These are phyloP conservation scores for Hypoxylon trugodes DNA, from an alignment of 495 filamentous ascomycete genomes.

Conservation along the genomic window DNA sequence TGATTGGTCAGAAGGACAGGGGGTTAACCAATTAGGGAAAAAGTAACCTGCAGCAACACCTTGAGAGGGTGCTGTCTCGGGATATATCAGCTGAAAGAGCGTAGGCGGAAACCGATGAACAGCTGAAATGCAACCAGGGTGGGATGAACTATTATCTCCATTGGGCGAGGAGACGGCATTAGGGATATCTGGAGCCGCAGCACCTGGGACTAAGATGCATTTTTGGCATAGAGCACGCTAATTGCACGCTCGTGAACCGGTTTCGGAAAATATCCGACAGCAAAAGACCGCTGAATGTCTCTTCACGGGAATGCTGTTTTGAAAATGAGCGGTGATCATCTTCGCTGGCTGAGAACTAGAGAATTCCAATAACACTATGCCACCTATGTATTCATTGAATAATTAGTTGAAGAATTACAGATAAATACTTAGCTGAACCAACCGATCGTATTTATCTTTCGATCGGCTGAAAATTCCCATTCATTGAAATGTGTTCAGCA, in stretches of 20 bases:
- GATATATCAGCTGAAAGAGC: constrained; percentile 46
- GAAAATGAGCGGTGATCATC: constrained; percentile 16
- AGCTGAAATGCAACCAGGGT: constrained; percentile 44
- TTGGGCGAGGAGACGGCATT: constrained; percentile 20
- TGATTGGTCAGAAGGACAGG: constrained; percentile 37
- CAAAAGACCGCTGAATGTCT: constrained; percentile 3
- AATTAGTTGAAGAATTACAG: background rate
- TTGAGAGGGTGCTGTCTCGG: constrained; percentile 31
- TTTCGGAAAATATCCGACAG: constrained; percentile 1
- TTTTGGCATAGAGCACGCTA: constrained; percentile 8
- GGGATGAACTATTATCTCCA: constrained; percentile 40
- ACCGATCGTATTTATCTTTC: no score
- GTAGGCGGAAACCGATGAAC: constrained; percentile 16
- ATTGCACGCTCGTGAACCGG: constrained; percentile 1
- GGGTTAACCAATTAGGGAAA: constrained; percentile 37
- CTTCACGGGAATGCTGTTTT: constrained; percentile 1
- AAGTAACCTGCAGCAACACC: constrained; percentile 40
- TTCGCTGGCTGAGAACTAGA: background rate
- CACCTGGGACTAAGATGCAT: constrained; percentile 15
- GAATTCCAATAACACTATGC: no score
- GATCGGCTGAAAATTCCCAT: no score
- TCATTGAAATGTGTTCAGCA: no score
- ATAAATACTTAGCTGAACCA: constrained; percentile 6
- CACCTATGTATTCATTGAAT: no score
- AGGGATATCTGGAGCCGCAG: constrained; percentile 10